Conservation (phyloP, 495 filamentous ascomycete species). For the Daldinia childiae region DNA sequence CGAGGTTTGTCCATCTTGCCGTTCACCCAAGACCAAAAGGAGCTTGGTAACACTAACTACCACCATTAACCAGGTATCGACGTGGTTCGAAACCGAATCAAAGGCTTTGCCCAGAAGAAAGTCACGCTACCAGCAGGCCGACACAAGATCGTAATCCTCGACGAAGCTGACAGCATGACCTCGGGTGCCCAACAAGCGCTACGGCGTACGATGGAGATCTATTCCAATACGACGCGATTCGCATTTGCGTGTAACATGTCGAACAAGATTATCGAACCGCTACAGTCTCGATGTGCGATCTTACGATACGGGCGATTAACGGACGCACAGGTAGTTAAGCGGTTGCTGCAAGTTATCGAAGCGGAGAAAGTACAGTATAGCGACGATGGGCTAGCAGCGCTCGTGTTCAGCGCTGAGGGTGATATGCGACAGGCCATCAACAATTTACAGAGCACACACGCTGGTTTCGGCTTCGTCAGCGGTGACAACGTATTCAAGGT, state of each 20-base stretch:
- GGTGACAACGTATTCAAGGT: conserved; percentile 99
- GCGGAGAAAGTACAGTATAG: conserved; percentile 87
- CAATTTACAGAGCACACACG: conserved; percentile 92
- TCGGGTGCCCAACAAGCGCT: conserved; percentile 95
- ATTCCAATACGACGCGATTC: conserved; percentile 94
- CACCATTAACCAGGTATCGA: conserved; percentile 75
- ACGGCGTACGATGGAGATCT: conserved; percentile 98
- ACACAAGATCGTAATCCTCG: conserved; percentile 96
- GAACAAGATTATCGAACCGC: conserved; percentile 99
- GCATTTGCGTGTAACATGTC: conserved; percentile 98
- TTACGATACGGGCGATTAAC: conserved; percentile 93
- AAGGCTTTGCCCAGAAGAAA: conserved; percentile 99
- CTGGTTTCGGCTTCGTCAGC: conserved; percentile 96
- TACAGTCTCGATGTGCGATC: conserved; percentile 96
- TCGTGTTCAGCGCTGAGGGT: conserved; percentile 96
- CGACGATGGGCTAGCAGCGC: conserved; percentile 92
- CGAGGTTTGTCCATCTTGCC: conserved; percentile 64
- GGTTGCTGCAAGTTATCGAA: conserved; percentile 89
- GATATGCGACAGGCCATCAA: conserved; percentile 99
- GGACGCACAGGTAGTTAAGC: conserved; percentile 88
- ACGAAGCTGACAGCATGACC: conserved; percentile 99
- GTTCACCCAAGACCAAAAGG: not conserved
- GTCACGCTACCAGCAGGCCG: conserved; percentile 90
- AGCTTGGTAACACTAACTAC: conserved; percentile 10
- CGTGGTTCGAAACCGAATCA: conserved; percentile 97